Conservation (phyloP, 2,329 filamentous ascomycete species). For the Diplodia seriata region DNA sequence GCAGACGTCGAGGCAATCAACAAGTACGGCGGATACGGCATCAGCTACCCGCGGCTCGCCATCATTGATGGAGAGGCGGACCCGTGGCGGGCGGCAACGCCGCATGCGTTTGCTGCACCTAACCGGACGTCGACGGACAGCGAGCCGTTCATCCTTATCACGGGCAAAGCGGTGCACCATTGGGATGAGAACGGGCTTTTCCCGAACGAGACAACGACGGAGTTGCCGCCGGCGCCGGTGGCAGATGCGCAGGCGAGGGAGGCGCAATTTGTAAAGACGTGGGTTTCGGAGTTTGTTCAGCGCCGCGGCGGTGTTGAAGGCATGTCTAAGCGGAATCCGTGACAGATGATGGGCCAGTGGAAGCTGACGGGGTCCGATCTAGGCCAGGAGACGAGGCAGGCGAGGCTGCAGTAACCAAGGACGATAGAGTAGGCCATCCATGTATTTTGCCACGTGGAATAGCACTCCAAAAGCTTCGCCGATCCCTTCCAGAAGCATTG, state of each 20-base stretch:
- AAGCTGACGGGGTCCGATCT: slow-evolving; percentile 9
- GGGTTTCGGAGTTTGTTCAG: slow-evolving; percentile 67
- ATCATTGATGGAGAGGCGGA: slow-evolving; percentile 79
- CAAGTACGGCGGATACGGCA: slow-evolving; percentile 75
- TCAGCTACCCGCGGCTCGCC: slow-evolving; percentile 77
- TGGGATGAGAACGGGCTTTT: slow-evolving; percentile 79
- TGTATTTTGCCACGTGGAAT: neutral
- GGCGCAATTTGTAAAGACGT: slow-evolving; percentile 68
- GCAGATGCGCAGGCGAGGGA: slow-evolving; percentile 65
- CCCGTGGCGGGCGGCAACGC: slow-evolving; percentile 78
- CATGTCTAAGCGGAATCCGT: neutral
- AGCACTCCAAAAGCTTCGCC: neutral
- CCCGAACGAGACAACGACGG: slow-evolving; percentile 64
- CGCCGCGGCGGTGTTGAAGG: slow-evolving; percentile 32
- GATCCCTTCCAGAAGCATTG: neutral
- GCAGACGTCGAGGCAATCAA: slow-evolving; percentile 73
- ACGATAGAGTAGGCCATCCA: neutral
- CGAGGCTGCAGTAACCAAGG: slow-evolving; percentile 17
- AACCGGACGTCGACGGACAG: slow-evolving; percentile 65
- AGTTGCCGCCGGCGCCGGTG: slow-evolving; percentile 66
- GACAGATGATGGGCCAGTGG: neutral
- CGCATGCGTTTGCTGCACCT: slow-evolving; percentile 69
- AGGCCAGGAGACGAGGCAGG: slow-evolving; percentile 17
- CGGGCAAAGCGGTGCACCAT: slow-evolving; percentile 74
- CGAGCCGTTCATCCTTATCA: slow-evolving; percentile 77